Evolutionary conservation across 1,284 basidiomycete genomes (phyloP).

Genomic region (Moniliophthora roreri): DNA sequence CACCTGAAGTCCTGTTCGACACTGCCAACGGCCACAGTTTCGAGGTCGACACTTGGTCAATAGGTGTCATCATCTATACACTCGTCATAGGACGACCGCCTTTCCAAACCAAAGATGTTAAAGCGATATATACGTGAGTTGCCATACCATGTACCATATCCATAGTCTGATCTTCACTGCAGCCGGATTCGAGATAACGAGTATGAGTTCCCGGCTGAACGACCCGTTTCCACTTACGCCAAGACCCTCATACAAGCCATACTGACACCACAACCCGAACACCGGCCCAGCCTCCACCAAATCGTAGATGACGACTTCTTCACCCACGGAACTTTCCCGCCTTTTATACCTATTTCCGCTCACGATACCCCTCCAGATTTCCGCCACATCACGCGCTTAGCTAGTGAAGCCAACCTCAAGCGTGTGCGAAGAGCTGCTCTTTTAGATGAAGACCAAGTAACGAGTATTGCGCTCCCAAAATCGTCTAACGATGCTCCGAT

Average conservation of each 20-base stretch:
- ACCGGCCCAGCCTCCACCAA: constrained; percentile 82
- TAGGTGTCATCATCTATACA: constrained; percentile 97
- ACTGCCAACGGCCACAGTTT: constrained; percentile 96
- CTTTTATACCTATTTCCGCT: constrained; percentile 77
- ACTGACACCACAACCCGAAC: constrained; percentile 78
- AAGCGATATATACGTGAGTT: constrained; percentile 86
- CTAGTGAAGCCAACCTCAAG: constrained; percentile 72
- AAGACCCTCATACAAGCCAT: constrained; percentile 84
- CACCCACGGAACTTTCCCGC: constrained; percentile 77
- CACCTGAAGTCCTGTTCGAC: constrained; percentile 96
- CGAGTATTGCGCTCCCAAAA: constrained; percentile 39
- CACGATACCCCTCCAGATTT: constrained; percentile 78
- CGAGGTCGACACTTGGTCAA: constrained; percentile 98
- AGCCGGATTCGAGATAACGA: constrained; percentile 93
- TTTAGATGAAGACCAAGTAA: constrained; percentile 60
- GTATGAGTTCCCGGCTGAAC: constrained; percentile 88
- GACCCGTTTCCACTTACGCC: constrained; percentile 70
- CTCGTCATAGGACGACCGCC: constrained; percentile 92
- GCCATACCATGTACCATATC: background rate
- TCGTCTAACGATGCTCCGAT: constrained; percentile 13
- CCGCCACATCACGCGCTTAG: constrained; percentile 58
- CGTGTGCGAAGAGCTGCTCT: constrained; percentile 59
- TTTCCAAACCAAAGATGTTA: constrained; percentile 97
- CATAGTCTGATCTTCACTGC: constrained; percentile 13
- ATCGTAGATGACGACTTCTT: constrained; percentile 91